These are phyloP conservation scores for Corylus americana DNA, from an alignment of 306 rosid species.

Conservation along the genomic window DNA sequence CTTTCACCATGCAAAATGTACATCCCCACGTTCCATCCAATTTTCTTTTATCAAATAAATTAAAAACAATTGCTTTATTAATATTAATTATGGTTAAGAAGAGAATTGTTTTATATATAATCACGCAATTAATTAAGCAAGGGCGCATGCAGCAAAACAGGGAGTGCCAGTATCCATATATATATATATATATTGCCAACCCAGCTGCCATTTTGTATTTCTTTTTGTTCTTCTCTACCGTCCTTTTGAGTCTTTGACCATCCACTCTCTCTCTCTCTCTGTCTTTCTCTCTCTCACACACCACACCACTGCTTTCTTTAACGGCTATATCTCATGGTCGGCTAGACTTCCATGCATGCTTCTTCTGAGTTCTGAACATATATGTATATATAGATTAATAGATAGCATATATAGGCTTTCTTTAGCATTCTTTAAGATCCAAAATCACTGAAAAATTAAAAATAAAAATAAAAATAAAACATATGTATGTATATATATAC, in stretches of 20 bases:
- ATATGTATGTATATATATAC: not conserved
- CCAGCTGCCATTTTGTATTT: constrained; percentile 13
- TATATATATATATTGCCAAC: not conserved
- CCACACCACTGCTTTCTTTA: not conserved
- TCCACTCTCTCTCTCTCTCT: not conserved
- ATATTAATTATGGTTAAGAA: not conserved
- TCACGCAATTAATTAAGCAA: not conserved
- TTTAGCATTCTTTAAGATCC: not conserved
- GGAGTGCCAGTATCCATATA: not conserved
- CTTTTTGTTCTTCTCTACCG: constrained; percentile 4
- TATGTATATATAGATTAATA: not conserved
- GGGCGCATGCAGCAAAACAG: constrained; percentile 8
- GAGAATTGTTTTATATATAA: not conserved
- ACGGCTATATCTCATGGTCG: constrained; percentile 7
- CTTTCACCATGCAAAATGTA: constrained; percentile 25
- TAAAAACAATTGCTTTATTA: not conserved
- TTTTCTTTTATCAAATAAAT: no score
- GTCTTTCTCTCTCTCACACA: not conserved
- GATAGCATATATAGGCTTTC: not conserved
- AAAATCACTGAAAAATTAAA: not conserved
- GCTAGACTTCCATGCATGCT: constrained; percentile 4
- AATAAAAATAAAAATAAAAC: no score
- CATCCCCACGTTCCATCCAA: constrained; percentile 12
- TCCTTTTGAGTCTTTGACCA: not conserved
- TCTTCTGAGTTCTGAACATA: not conserved